These are phyloP conservation scores for Sphagnum magellanicum DNA, from an alignment of 228 moss, liverwort and hornwort genomes.

Conservation along the genomic window DNA sequence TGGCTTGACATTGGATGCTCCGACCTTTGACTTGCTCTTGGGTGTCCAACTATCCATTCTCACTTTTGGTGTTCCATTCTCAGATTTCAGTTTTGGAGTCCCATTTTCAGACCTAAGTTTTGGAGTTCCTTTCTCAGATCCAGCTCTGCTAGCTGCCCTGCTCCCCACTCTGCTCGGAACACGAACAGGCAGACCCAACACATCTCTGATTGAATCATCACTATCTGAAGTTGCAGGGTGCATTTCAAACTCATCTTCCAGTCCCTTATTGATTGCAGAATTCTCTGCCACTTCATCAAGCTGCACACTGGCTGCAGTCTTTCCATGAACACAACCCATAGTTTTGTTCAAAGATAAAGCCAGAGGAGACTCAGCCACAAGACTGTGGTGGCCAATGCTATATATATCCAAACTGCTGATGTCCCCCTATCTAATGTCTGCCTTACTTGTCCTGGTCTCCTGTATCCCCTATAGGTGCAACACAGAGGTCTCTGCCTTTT, in stretches of 20 bases:
- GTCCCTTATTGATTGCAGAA: conserved; percentile 10
- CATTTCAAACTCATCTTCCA: conserved; percentile 11
- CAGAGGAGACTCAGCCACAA: background rate
- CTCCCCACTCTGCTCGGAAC: conserved; percentile 23
- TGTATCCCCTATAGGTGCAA: too few relatives aligned
- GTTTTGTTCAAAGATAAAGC: conserved; percentile 17
- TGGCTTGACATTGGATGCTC: conserved; percentile 2
- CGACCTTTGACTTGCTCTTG: conserved; percentile 12
- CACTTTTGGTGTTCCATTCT: conserved; percentile 13
- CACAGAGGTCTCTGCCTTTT: too few relatives aligned
- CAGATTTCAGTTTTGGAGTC: conserved; percentile 15
- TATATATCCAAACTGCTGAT: too few relatives aligned
- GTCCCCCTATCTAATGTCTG: too few relatives aligned
- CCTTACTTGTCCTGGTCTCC: too few relatives aligned
- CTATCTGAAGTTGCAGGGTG: conserved; percentile 39
- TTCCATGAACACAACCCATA: conserved; percentile 63
- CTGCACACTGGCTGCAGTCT: conserved; percentile 13
- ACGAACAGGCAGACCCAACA: conserved; percentile 11
- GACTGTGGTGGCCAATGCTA: background rate
- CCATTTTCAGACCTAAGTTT: conserved; percentile 19
- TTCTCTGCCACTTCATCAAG: conserved; percentile 19
- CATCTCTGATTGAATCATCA: conserved; percentile 24
- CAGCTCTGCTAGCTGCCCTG: conserved; percentile 23
- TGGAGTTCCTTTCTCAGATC: conserved; percentile 14
- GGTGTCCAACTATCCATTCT: conserved; percentile 27